Evolutionary conservation across 108 stramenopile genomes (phyloP).

Genomic region (Skeletonema marinoi): DNA sequence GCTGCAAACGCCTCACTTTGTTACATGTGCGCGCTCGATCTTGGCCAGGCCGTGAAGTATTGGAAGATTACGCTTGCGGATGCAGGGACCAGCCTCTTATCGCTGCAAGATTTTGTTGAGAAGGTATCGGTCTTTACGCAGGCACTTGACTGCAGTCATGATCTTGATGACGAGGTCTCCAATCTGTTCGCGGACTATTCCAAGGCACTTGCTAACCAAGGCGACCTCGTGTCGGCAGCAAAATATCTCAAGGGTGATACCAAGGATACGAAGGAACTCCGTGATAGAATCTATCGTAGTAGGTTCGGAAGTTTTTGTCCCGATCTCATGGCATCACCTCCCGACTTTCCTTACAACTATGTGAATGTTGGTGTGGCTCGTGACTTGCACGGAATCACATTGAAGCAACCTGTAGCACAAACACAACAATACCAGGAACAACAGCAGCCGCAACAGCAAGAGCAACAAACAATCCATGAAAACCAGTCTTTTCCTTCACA

Average conservation of each 20-base stretch:
- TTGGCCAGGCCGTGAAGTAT: constrained; percentile 77
- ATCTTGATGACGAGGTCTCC: constrained; percentile 67
- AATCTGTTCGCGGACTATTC: constrained; percentile 87
- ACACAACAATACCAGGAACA: not conserved
- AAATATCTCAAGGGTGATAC: constrained; percentile 71
- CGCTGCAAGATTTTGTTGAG: constrained; percentile 91
- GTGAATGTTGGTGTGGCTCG: constrained; percentile 61
- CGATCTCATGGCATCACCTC: constrained; percentile 65
- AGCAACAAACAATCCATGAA: constrained; percentile 39
- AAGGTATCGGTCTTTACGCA: constrained; percentile 88
- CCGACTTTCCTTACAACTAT: constrained; percentile 75
- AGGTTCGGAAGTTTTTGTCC: constrained; percentile 60
- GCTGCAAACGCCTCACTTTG: constrained; percentile 83
- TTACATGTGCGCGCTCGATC: constrained; percentile 95
- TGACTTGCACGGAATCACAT: constrained; percentile 45
- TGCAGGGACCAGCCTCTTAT: constrained; percentile 59
- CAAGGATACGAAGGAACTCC: constrained; percentile 65
- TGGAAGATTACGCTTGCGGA: constrained; percentile 79
- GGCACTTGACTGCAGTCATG: constrained; percentile 58
- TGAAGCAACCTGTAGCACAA: constrained; percentile 30
- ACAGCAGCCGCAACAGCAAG: constrained; percentile 8
- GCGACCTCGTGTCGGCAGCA: constrained; percentile 82
- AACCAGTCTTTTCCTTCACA: constrained; percentile 20
- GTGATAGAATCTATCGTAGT: constrained; percentile 76
- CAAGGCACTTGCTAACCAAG: constrained; percentile 89